phyloP scores from a whole-genome alignment of 1,284 basidiomycete species.

The Pisolithus thermaeus region DNA sequence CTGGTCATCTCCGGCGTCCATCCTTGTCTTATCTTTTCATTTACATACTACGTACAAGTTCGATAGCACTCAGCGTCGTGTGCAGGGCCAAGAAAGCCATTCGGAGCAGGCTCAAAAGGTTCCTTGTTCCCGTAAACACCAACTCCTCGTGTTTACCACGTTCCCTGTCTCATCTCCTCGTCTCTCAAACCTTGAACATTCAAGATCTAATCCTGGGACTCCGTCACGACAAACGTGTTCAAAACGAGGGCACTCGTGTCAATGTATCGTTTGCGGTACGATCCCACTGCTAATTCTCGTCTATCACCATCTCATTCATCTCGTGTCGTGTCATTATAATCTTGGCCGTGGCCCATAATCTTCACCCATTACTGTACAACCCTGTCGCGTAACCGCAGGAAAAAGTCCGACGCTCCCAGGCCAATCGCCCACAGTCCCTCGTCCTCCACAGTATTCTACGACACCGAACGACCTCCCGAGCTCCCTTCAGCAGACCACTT shows the following conservation, averaged over 20 bases:
- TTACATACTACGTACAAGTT: not conserved
- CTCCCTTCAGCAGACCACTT: constrained; percentile 69
- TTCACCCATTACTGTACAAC: constrained; percentile 11
- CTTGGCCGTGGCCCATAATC: constrained; percentile 14
- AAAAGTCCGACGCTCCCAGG: constrained; percentile 24
- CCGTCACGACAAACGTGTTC: constrained; percentile 51
- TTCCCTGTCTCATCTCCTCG: constrained; percentile 43
- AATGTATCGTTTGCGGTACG: constrained; percentile 82
- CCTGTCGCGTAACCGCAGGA: constrained; percentile 21
- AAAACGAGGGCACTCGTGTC: constrained; percentile 47
- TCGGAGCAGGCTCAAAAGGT: not conserved
- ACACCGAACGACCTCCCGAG: constrained; percentile 39
- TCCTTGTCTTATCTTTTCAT: not conserved
- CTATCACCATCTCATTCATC: constrained; percentile 29
- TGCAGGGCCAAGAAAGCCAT: not conserved
- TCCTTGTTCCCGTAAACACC: constrained; percentile 20
- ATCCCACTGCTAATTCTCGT: constrained; percentile 26
- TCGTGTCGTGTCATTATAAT: constrained; percentile 14
- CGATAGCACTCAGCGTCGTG: not conserved
- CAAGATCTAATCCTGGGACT: constrained; percentile 24
- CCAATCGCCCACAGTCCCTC: constrained; percentile 14
- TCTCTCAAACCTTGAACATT: constrained; percentile 21
- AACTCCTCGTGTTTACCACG: constrained; percentile 69
- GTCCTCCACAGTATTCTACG: constrained; percentile 11
- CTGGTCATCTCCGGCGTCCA: not conserved